Conservation (phyloP, 2,329 filamentous ascomycete genomes). For the Alternaria ventricosa region DNA sequence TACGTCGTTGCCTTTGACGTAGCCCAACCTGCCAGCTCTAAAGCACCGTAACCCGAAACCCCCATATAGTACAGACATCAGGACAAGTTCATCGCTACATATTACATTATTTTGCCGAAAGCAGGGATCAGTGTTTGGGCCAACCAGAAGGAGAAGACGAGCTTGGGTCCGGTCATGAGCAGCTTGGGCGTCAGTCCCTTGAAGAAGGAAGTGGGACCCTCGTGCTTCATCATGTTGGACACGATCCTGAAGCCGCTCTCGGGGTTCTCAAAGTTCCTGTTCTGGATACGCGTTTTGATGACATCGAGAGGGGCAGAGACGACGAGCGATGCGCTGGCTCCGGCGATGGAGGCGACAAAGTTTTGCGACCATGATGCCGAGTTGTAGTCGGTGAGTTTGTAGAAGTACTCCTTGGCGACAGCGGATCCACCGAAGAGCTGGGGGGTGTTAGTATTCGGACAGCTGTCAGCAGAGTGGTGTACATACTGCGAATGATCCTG, state of each 20-base stretch:
- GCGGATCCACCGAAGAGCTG: constrained; percentile 96
- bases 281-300: constrained; percentile 97
- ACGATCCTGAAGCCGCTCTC: constrained; percentile 93
- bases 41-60: constrained; percentile 23
- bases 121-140: constrained; percentile 97
- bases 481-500: constrained; percentile 92
- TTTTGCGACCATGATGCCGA: constrained; percentile 93
- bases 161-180: constrained; percentile 97
- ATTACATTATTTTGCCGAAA: constrained; percentile 73
- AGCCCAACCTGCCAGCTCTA: constrained; percentile 21
- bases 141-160: constrained; percentile 99
- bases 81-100: constrained; percentile 14
- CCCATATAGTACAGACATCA: constrained; percentile 39
- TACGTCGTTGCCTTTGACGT: constrained; percentile 25
- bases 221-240: constrained; percentile 89
- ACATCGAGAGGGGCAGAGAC: constrained; percentile 99
- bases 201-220: constrained; percentile 89
- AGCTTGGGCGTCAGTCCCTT: constrained; percentile 97
- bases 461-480: neutral
- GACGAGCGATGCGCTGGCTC: constrained; percentile 91
- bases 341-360: constrained; percentile 94
- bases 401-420: constrained; percentile 96
- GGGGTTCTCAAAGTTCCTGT: constrained; percentile 97
- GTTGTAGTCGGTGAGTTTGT: constrained; percentile 92
- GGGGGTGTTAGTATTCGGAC: constrained; percentile 21